Base-by-base conservation (phyloP, 352 stramenopile genomes). In the Globisporangium orthogonon region DNA sequence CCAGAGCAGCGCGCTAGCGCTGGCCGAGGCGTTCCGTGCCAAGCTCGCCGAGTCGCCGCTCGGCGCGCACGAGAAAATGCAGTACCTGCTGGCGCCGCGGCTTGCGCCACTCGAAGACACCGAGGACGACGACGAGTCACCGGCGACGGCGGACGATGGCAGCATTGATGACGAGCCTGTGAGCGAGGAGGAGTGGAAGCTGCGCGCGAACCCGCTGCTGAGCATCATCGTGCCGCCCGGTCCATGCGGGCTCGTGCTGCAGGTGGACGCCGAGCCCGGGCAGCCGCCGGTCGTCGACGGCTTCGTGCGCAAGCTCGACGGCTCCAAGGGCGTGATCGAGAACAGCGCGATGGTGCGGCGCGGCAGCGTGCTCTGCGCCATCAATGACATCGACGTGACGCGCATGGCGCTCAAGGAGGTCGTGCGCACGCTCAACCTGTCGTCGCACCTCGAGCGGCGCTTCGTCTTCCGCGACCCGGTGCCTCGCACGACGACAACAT, bases 341-440 rank as follows among this genome's bases (percentile, higher is more conserved):
- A 87, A 87, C 66, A 84, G 74, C 55, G 69, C 62, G 7, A 70
- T 91, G 40, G 73, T 94, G 18, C 60, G 65, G 31, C 76, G 73
- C 55, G 83, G 83, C 51, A 89, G 77, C 51, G 70, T 83, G 45
- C 62, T 94, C 41, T 87, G 76, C 43, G 76, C 78, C 37, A 89
- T 94, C 69, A 89, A 94, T 69, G 77, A 87, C 62, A 77, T 86
- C 10, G 83, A 89, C 59, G 78, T 94, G 50, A 72, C 73, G 52
- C 65, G 61, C 47, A 79, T 88, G 67, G 67, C 77, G 56, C 67
- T 88, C 35, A 73, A 74, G 46, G 79, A 94, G 45, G 82, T 91
- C 14, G 71, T 88, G 53, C 77, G 71, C 28, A 82, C 78, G 43
- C 70, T 94, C 53, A 87, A 87, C 58, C 52, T 86, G 46, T 90